Evolutionary conservation across 2,329 filamentous ascomycete species (phyloP).

Genomic region (Truncatella angustata): DNA sequence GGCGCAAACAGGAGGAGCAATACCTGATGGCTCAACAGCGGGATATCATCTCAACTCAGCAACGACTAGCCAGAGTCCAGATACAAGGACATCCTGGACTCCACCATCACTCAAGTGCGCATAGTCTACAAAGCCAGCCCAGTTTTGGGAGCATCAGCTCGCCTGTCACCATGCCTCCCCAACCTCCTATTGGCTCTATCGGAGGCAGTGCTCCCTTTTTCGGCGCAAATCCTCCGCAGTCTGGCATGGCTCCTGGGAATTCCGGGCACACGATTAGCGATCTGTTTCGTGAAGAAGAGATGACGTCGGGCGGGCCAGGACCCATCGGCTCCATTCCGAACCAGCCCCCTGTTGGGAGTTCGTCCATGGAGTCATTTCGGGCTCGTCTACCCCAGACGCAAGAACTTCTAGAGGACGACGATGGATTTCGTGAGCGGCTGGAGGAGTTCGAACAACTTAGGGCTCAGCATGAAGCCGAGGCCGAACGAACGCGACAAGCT

Average conservation of each 20-base stretch:
- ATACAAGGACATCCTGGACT: conserved; percentile 58
- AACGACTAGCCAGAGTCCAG: conserved; percentile 72
- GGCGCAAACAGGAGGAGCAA: conserved; percentile 96
- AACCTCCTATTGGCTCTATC: conserved; percentile 56
- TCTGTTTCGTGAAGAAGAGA: conserved; percentile 68
- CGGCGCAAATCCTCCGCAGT: conserved; percentile 52
- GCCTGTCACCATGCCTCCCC: conserved; percentile 62
- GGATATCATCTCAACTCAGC: conserved; percentile 85
- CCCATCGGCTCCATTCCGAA: conserved; percentile 30
- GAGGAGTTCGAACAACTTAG: conserved; percentile 80
- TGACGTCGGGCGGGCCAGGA: conserved; percentile 42
- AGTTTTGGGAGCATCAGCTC: conserved; percentile 94
- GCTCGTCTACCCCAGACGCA: conserved; percentile 48
- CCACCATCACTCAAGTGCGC: conserved; percentile 91
- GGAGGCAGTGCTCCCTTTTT: conserved; percentile 69
- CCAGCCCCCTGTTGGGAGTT: conserved; percentile 37
- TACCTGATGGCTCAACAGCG: conserved; percentile 95
- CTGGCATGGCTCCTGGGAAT: conserved; percentile 37
- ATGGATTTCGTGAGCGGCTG: conserved; percentile 69
- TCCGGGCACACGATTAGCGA: conserved; percentile 35
- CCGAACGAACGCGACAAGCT: conserved; percentile 26
- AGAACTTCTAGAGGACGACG: conserved; percentile 51
- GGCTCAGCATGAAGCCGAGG: conserved; percentile 64
- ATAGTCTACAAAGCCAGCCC: conserved; percentile 94
- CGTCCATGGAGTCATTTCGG: conserved; percentile 37